Conservation (phyloP, 2,329 filamentous ascomycete species). For the Trichoderma polysporum region DNA sequence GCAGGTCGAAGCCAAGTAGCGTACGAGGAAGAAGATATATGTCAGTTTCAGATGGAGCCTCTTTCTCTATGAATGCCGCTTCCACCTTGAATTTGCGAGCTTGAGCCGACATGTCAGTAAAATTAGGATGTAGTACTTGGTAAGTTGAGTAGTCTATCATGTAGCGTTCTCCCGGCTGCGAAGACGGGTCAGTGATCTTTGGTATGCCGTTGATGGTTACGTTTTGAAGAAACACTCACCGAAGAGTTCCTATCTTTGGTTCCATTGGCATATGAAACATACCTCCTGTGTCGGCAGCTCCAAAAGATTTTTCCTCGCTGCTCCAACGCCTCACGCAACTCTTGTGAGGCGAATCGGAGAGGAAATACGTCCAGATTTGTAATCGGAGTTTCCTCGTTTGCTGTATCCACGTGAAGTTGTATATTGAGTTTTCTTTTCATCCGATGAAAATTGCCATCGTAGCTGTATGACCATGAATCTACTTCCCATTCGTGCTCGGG, state of each 20-base stretch:
- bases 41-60: background rate
- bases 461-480: background rate
- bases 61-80: background rate
- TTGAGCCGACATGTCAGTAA: accelerated
- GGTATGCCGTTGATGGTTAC: too few relatives aligned
- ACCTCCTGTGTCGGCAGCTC: background rate
- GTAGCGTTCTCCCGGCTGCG: background rate
- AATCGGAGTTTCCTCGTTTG: background rate
- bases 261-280: background rate
- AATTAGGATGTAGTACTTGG: background rate
- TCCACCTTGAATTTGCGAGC: background rate
- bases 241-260: background rate
- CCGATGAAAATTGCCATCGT: background rate
- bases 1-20: background rate
- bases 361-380: background rate
- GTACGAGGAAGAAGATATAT: background rate
- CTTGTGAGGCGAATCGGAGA: background rate
- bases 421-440: background rate
- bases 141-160: background rate
- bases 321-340: background rate
- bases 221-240: background rate
- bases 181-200: background rate
- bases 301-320: background rate
- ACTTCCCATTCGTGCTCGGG: background rate
- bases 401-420: background rate